phyloP scores from a whole-genome alignment of 345 rosid genomes.

The Psidium friedrichsthalianum region DNA sequence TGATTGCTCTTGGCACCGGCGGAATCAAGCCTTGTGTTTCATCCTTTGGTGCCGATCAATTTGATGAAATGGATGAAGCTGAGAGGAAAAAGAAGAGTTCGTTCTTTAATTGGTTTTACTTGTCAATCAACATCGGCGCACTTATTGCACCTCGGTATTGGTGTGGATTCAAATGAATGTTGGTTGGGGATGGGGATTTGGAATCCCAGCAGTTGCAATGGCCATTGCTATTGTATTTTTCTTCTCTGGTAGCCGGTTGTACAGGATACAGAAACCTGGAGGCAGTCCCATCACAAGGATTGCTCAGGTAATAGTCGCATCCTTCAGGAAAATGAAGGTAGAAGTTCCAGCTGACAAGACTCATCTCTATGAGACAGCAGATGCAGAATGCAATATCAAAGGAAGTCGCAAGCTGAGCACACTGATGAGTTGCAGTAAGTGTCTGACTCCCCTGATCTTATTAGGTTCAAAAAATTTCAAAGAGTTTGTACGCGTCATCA shows the following conservation, averaged over 20 bases:
- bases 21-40: constrained; percentile 98
- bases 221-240: constrained; percentile 68
- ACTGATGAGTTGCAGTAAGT: constrained; percentile 60
- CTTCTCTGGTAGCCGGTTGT: constrained; percentile 59
- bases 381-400: constrained; percentile 50
- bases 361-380: constrained; percentile 58
- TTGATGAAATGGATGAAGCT: constrained; percentile 65
- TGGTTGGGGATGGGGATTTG: constrained; percentile 97
- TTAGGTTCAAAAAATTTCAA: background rate
- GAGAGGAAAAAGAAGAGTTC: constrained; percentile 80
- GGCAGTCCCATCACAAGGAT: constrained; percentile 90
- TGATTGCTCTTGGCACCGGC: constrained; percentile 93
- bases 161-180: constrained; percentile 98
- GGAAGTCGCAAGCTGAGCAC: constrained; percentile 77
- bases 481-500: background rate
- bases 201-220: constrained; percentile 82
- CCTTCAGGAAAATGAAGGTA: constrained; percentile 50
- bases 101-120: constrained; percentile 96
- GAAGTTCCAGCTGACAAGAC: constrained; percentile 64
- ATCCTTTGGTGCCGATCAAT: constrained; percentile 95
- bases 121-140: constrained; percentile 83
- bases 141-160: constrained; percentile 76
- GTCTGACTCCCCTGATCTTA: background rate
- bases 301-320: constrained; percentile 69
- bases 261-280: constrained; percentile 75